A percentile compares a stretch with the other conserved stretches of the same genome.
These are phyloP conservation scores for Umbelopsis isabellina DNA, from an alignment of 192 early-diverging fungal species.

Conservation along the genomic window DNA sequence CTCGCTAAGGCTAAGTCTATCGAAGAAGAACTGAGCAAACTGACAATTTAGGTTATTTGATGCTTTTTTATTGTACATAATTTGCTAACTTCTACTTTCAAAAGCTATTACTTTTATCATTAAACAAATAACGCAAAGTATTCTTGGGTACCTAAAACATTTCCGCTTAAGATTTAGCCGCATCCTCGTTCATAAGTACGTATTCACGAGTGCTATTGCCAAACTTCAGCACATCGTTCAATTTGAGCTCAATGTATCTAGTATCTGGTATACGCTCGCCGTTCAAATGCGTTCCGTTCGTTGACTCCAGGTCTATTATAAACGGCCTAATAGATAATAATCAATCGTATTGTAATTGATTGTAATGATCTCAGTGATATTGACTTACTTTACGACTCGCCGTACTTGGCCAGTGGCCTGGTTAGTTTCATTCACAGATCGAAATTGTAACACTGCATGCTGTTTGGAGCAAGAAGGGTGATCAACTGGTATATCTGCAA, in stretches of 20 bases:
- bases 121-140: not conserved
- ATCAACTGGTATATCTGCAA: conserved; percentile 93
- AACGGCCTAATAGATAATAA: conserved; percentile 68
- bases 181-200: conserved; percentile 80
- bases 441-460: conserved; percentile 91
- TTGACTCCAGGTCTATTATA: conserved; percentile 90
- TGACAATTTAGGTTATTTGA: conserved; percentile 17
- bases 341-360: not conserved
- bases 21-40: conserved; percentile 40
- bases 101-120: not conserved
- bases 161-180: conserved; percentile 14
- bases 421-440: conserved; percentile 62
- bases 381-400: conserved; percentile 59
- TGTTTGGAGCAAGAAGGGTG: conserved; percentile 95
- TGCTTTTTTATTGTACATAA: conserved; percentile 1
- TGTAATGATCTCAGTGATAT: not conserved
- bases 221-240: conserved; percentile 88
- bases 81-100: not conserved
- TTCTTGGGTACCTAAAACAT: not conserved
- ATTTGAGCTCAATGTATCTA: conserved; percentile 83
- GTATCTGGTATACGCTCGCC: conserved; percentile 69
- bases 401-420: conserved; percentile 44
- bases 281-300: conserved; percentile 93
- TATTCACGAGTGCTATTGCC: conserved; percentile 91
- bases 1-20: conserved; percentile 52